Evolutionary conservation across 768 basidiomycete genomes (phyloP), one percentile per base, ranked within the genome.

Genomic region (Pilatotrama ljubarskyi): DNA sequence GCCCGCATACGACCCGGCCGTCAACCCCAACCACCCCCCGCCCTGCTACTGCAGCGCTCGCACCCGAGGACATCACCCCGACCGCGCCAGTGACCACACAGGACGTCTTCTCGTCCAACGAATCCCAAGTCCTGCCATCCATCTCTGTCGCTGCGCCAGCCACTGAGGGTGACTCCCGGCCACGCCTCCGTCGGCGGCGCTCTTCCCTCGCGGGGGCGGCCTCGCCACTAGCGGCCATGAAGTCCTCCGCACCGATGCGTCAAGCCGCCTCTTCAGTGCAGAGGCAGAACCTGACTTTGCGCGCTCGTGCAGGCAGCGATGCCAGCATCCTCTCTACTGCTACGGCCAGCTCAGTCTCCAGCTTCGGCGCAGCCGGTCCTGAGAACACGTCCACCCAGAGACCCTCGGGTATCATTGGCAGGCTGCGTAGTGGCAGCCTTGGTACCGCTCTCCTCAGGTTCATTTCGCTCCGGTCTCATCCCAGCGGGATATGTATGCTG

Each of bases 341-440:
- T 1, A 59, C 58, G 43, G 48, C 64, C 42, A 64, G 55, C 61
- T 59, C 59, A 56, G 49, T 69, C 10, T 57, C 68, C 17, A 70
- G 64, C 42, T 70, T 67, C 36, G 74, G 67, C n/a, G 67, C 71
- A 15, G 73, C 76, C 5, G 68, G 67, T 9, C 73, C 58, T 15
- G 52, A 57, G 10, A 50, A 29, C 38, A 37, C 56, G 18, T 36
- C 51, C 43, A 29, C 11, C 48, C 49, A 50, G 50, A 55, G 77
- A 52, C 66, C 62, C 14, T 80, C 74, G 0, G 81, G 78, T 59
- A 68, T 84, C 11, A 73, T 82, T 24, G 78, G 80, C n/a, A 73
- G 85, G 47, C 68, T 85, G 69, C 74, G 85, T 47, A 85, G 83
- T 62, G 84, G 84, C 5, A 87, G 85, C 59, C 69, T 80, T 18